Evolutionary conservation across 2,329 filamentous ascomycete species (phyloP).

Genomic region (Pseudocercospora fuligena): DNA sequence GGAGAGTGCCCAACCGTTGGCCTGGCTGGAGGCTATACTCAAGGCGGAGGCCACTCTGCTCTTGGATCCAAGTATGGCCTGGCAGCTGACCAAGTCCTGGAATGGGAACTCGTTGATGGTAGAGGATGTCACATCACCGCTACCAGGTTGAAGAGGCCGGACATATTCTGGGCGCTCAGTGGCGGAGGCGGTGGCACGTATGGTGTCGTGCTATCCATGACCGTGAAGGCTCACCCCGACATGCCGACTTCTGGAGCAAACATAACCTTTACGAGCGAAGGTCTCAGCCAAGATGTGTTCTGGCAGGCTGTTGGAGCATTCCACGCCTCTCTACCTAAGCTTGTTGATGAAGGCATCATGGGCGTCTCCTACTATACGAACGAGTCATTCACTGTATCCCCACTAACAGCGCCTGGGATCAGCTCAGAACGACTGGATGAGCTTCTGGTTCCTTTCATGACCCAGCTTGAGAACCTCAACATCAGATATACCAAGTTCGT

Average conservation of each 20-base stretch:
- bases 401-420: conserved; percentile 56
- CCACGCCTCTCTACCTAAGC: conserved; percentile 52
- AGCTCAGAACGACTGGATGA: conserved; percentile 48
- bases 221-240: conserved; percentile 56
- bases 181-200: conserved; percentile 66
- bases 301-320: conserved; percentile 53
- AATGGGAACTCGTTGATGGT: conserved; percentile 54
- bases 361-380: conserved; percentile 58
- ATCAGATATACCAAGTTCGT: conserved; percentile 40
- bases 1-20: conserved; percentile 62
- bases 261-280: conserved; percentile 46
- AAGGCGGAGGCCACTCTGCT: conserved; percentile 64
- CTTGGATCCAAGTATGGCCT: conserved; percentile 62
- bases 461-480: conserved; percentile 45
- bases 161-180: conserved; percentile 67
- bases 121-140: conserved; percentile 55
- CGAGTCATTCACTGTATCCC: conserved; percentile 54
- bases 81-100: conserved; percentile 63
- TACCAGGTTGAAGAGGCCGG: conserved; percentile 53
- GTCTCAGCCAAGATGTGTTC: conserved; percentile 25
- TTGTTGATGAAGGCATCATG: conserved; percentile 58
- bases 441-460: conserved; percentile 54
- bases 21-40: conserved; percentile 63
- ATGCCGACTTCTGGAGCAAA: conserved; percentile 50
- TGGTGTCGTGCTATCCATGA: conserved; percentile 62